phyloP scores from a whole-genome alignment of 352 stramenopile genomes.

The Globisporangium abappressorium region DNA sequence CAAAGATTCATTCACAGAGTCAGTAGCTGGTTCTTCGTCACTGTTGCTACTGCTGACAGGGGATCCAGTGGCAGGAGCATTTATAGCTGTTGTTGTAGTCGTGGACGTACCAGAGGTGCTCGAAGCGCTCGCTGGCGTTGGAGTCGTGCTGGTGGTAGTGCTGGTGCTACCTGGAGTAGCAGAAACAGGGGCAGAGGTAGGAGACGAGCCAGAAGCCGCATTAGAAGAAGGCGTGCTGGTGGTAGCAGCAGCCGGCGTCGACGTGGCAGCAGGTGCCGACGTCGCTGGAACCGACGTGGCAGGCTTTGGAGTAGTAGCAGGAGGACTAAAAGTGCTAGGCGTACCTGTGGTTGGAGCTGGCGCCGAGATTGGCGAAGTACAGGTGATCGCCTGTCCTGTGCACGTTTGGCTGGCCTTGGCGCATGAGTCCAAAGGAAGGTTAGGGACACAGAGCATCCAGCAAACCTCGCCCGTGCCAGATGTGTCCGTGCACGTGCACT shows the following conservation, averaged over 20 bases:
- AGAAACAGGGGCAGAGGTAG: neutral
- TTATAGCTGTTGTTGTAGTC: neutral
- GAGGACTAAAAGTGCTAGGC: neutral
- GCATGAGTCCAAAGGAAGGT: conserved; percentile 5
- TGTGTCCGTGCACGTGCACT: conserved; percentile 40
- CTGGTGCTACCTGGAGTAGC: conserved; percentile 1
- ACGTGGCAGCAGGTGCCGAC: neutral
- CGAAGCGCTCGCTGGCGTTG: conserved; percentile 2
- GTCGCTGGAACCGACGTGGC: neutral
- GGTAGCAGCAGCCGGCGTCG: neutral
- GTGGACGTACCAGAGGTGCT: conserved; percentile 2
- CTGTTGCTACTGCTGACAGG: neutral
- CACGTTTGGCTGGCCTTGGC: conserved; percentile 7
- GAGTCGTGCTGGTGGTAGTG: conserved; percentile 3
- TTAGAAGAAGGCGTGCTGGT: conserved; percentile 2
- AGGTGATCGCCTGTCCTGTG: conserved; percentile 39
- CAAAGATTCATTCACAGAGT: conserved; percentile 7
- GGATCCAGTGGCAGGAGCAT: neutral
- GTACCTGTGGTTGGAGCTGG: conserved; percentile 6
- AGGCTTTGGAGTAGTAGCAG: conserved; percentile 2
- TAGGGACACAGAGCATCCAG: conserved; percentile 50
- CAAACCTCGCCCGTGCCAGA: conserved; percentile 26
- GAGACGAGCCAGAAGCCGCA: neutral
- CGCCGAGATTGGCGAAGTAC: conserved; percentile 4
- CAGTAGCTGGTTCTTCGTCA: neutral